Evolutionary conservation across 768 basidiomycete genomes (phyloP), one percentile per base, ranked within the genome.

Genomic region (Tulasnella sp.): DNA sequence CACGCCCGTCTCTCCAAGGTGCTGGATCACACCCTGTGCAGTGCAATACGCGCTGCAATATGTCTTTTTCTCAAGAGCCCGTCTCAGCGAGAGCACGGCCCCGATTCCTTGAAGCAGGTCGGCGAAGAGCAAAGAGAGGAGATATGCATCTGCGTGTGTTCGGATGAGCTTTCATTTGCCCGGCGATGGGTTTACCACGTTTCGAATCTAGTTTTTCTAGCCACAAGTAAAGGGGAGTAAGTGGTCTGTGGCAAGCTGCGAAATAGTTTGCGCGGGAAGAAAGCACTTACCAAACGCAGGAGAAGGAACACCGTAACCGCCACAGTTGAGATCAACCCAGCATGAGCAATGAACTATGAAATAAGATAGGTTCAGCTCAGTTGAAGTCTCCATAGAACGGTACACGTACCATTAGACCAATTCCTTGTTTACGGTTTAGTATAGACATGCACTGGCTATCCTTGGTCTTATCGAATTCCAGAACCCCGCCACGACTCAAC

Each of bases 21-120:
- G 79, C 46, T 80, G 73, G n/a, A 77, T 39, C 40, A 80, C 34
- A 27, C 74, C 79, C 52, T 75, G 48, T 38, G 74, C 52, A 0
- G 74, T 75, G 39, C 79, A 80, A 56, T 73, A 79, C 48, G 40
- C 36, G 44, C 78, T 79, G 71, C 78, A 80, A 34, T 80, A 80
- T 4, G 34, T 40, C 21, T 75, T 76, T 39, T 80, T 8, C 21
- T 75, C 74, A 1, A 80, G 21, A 8, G 74, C 42, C 44, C 74
- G 76, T 68, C 44, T 75, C n/a, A 58, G 36, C 16, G 79, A 39
- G 38, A 75, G 74, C 31, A 75, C 46, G 12, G 46, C 56, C 21
- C 73, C 79, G 14, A 75, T 75, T 5, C 42, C 74, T 56, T 80
- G 74, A n/a, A 80, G 46, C 16, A 80, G 39, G 58, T 75, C 75